Base-by-base conservation (phyloP, 2,329 filamentous ascomycete genomes). In the Stachybotrys chlorohalonatus region DNA sequence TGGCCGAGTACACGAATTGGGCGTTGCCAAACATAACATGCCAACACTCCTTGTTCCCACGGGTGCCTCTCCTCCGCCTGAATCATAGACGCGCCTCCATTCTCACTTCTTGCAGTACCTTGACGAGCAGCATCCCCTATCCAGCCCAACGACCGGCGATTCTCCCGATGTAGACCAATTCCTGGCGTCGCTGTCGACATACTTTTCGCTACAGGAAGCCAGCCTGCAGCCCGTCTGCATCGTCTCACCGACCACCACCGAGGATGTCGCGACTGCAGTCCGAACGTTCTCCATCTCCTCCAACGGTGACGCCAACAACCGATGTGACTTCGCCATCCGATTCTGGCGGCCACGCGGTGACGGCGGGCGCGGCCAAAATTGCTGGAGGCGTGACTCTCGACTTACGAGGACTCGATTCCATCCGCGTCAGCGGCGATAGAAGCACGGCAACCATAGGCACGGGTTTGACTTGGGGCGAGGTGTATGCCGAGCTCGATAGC, bases 311-410 rank as follows among this genome's bases (percentile, higher is more conserved):
- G 47, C 24, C 47, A 6, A 42, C 9, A 42, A 5, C 36, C 36
- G 13, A 13, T 68, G 68, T 57, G 58, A 62, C 30, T 70, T 69
- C 51, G 64, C 68, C 8, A 61, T 69, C 36, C 68, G 66, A n/a
- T 54, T 63, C 63, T 15, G 68, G 67, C 39, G 70, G 68, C 15
- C 69, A 71, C 45, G 59, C 64, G 1, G 56, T 65, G 6, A 67
- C 66, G 49, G 53, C 59, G 3, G 64, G 70, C 13, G 64, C 68
- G 8, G 71, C 74, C 1, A 77, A 68, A 56, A 73, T 69, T 47
- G 59, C 70, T 13, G 66, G 58, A 1, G 72, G 70, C 2, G 58
- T 75, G 13, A 65, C 68, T 4, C 68, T 78, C 52, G 71, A 74
- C 49, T 55, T 77, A n/a, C 63, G 36, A 1, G 58, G 70, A 5